A percentile compares a stretch with the other conserved stretches of the same genome.
Evolutionary conservation across 2,329 filamentous ascomycete species (phyloP).

Genomic region (Fusarium chlamydosporum): DNA sequence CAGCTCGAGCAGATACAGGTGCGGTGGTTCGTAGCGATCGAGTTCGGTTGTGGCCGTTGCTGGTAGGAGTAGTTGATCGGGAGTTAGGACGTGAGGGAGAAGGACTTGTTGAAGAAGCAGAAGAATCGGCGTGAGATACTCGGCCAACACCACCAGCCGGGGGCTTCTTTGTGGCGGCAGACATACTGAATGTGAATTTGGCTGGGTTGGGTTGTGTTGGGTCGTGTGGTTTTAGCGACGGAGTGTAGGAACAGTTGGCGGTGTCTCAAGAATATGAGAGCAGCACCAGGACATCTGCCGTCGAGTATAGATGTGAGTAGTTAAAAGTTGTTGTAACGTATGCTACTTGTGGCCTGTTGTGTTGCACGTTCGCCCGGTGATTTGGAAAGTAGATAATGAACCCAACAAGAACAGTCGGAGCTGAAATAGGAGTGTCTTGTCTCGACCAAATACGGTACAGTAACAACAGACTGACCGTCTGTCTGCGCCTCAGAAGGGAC

Average conservation of each 20-base stretch:
- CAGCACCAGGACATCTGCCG: constrained; percentile 22
- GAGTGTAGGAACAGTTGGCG: constrained; percentile 32
- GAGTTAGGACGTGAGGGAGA: constrained; percentile 58
- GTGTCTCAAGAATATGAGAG: constrained; percentile 26
- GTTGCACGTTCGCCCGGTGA: constrained; percentile 48
- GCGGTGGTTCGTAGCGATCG: constrained; percentile 75
- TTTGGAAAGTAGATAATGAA: constrained; percentile 44
- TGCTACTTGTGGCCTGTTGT: constrained; percentile 34
- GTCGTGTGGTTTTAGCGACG: constrained; percentile 31
- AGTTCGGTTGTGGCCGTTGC: constrained; percentile 64
- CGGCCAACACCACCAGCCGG: constrained; percentile 63
- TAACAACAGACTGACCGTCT: constrained; percentile 33
- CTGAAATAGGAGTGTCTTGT: constrained; percentile 47
- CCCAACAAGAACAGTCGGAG: constrained; percentile 41
- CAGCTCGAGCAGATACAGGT: constrained; percentile 81
- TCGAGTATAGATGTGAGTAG: constrained; percentile 36
- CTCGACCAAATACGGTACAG: constrained; percentile 21
- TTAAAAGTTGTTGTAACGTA: constrained; percentile 26
- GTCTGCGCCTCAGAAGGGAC: constrained; percentile 47
- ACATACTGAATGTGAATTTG: constrained; percentile 59
- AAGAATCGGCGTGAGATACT: constrained; percentile 59
- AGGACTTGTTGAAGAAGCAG: constrained; percentile 52
- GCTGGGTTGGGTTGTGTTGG: constrained; percentile 32
- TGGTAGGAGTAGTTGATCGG: constrained; percentile 62
- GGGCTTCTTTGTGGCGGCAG: constrained; percentile 67